phyloP scores from a whole-genome alignment of 352 stramenopile species.

The Phytophthora palmivora region DNA sequence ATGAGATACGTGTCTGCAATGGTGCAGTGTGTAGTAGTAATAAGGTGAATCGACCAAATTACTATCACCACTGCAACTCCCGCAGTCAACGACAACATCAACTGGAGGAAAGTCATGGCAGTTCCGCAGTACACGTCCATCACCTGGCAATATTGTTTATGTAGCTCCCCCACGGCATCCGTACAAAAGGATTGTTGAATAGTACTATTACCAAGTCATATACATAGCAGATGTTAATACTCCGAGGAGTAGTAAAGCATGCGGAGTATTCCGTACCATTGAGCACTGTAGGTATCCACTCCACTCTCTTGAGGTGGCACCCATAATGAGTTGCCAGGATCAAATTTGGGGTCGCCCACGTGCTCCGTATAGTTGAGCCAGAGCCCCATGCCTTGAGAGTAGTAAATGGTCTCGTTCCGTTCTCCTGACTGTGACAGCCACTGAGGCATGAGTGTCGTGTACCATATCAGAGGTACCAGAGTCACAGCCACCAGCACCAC shows the following conservation, averaged over 20 bases:
- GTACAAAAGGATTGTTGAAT: conserved; percentile 52
- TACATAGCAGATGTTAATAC: neutral
- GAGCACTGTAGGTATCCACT: conserved; percentile 56
- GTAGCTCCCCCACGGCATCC: conserved; percentile 63
- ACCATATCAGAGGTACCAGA: conserved; percentile 70
- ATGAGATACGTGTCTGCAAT: conserved; percentile 76
- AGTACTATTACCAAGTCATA: conserved; percentile 23
- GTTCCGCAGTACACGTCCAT: conserved; percentile 75
- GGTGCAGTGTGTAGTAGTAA: conserved; percentile 62
- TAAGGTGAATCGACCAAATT: conserved; percentile 58
- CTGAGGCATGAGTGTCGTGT: conserved; percentile 68
- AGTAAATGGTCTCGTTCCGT: conserved; percentile 55
- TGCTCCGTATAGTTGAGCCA: conserved; percentile 89
- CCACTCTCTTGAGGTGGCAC: conserved; percentile 67
- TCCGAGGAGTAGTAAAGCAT: neutral
- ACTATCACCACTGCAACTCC: conserved; percentile 53
- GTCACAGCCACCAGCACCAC: conserved; percentile 57
- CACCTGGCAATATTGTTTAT: conserved; percentile 81
- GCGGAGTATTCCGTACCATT: conserved; percentile 55
- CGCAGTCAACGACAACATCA: conserved; percentile 59
- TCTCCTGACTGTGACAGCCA: conserved; percentile 75
- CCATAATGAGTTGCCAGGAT: conserved; percentile 84
- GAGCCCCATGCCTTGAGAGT: conserved; percentile 80
- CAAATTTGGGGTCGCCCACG: conserved; percentile 66
- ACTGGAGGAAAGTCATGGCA: conserved; percentile 62